Percentiles rank a stretch among this genome's conserved stretches.
Conservation (phyloP, 805 yeast species). For the Candida qinlingensis region DNA sequence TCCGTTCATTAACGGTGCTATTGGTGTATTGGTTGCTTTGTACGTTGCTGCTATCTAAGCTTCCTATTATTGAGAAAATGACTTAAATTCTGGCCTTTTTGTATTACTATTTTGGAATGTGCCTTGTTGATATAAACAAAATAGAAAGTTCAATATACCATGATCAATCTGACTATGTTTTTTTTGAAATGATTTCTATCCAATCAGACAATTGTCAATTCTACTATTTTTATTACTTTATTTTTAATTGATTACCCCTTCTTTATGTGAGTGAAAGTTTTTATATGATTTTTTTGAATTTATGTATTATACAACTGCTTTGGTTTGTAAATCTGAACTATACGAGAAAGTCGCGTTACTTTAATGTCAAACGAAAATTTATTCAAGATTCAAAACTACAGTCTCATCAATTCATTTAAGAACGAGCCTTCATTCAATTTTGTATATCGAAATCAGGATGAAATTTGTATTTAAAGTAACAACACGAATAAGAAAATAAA, state of each 20-base stretch:
- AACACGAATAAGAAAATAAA: slow-evolving; percentile 1
- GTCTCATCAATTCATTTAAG: not conserved
- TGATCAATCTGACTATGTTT: not conserved
- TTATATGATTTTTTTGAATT: not conserved
- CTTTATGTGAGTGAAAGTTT: not conserved
- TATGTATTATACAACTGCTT: not conserved
- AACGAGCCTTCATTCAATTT: slow-evolving; percentile 6
- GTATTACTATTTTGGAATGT: too few species aligned
- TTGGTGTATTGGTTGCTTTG: slow-evolving; percentile 30
- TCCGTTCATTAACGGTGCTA: slow-evolving; percentile 26
- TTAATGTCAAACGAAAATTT: too few species aligned
- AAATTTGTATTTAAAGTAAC: slow-evolving; percentile 6
- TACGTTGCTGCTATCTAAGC: slow-evolving; percentile 27
- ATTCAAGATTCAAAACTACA: not conserved
- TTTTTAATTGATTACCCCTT: not conserved
- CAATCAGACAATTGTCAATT: not conserved
- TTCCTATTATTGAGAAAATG: too few species aligned
- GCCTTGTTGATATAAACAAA: too few species aligned
- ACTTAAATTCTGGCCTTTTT: too few species aligned
- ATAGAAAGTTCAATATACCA: not conserved
- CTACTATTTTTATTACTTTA: not conserved
- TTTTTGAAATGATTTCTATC: not conserved
- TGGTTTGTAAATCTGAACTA: not conserved
- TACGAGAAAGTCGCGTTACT: too few species aligned
- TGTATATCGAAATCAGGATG: slow-evolving; percentile 3